Evolutionary conservation across 345 rosid genomes (phyloP).

Genomic region (Populus ilicifolia): DNA sequence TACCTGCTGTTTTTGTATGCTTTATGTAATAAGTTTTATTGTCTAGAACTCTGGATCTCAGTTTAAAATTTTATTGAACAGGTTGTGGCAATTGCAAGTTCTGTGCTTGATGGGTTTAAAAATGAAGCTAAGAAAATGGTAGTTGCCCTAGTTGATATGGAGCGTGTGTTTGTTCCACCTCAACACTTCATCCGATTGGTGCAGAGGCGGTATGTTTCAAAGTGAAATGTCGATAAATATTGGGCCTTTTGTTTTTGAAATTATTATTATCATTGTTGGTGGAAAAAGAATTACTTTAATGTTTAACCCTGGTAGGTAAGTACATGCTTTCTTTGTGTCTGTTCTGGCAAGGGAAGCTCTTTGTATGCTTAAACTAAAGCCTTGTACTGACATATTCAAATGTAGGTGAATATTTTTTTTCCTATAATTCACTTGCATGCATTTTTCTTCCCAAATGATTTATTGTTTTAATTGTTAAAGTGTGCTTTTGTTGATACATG

Average conservation of each 20-base stretch:
- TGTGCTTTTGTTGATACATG: background rate
- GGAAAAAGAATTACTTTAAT: background rate
- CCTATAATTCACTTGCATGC: background rate
- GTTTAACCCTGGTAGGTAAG: background rate
- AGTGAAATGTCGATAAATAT: background rate
- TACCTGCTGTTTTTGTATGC: slow-evolving; percentile 1
- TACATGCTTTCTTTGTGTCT: background rate
- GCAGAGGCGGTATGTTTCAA: slow-evolving; percentile 69
- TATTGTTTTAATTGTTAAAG: background rate
- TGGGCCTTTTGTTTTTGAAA: background rate
- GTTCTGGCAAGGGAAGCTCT: background rate
- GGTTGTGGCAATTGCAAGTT: slow-evolving; percentile 88
- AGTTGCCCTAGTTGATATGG: slow-evolving; percentile 97
- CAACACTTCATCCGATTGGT: slow-evolving; percentile 98
- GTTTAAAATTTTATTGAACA: slow-evolving; percentile 26
- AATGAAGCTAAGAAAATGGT: slow-evolving; percentile 95
- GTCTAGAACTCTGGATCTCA: background rate
- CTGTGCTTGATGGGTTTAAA: slow-evolving; percentile 91
- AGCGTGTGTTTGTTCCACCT: slow-evolving; percentile 98
- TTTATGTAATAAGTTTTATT: background rate
- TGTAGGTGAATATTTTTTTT: background rate
- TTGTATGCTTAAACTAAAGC: background rate
- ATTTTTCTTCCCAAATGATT: background rate
- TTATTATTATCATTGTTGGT: background rate
- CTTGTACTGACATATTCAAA: background rate